phyloP scores from a whole-genome alignment of 1,284 basidiomycete genomes.

The Malassezia pachydermatis region DNA sequence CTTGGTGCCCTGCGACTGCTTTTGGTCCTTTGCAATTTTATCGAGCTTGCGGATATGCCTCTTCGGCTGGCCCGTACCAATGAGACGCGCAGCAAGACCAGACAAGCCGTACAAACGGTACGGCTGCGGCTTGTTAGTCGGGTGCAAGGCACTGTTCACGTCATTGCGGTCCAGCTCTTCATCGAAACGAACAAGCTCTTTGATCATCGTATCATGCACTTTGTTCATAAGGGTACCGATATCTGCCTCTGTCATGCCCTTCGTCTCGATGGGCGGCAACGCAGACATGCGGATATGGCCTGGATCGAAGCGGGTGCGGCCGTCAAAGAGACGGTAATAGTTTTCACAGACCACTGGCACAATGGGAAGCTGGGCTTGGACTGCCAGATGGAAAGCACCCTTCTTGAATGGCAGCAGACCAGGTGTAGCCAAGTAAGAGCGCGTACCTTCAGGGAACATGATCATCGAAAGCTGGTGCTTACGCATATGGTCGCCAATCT shows the following conservation, averaged over 20 bases:
- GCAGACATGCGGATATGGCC: slow-evolving; percentile 73
- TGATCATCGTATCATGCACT: slow-evolving; percentile 50
- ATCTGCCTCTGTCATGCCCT: slow-evolving; percentile 60
- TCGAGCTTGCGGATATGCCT: slow-evolving; percentile 1
- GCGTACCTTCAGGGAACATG: slow-evolving; percentile 49
- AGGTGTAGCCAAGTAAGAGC: slow-evolving; percentile 50
- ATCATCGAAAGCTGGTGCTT: slow-evolving; percentile 56
- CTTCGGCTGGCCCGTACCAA: slow-evolving; percentile 3
- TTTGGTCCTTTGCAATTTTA: neutral
- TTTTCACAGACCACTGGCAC: slow-evolving; percentile 88
- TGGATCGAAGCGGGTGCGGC: slow-evolving; percentile 63
- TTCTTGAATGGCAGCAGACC: slow-evolving; percentile 76
- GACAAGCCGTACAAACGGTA: neutral
- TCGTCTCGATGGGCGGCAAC: slow-evolving; percentile 65
- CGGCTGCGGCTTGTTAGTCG: neutral
- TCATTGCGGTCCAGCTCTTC: slow-evolving; percentile 4
- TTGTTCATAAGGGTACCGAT: slow-evolving; percentile 57
- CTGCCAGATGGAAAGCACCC: slow-evolving; percentile 90
- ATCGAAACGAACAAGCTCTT: slow-evolving; percentile 18
- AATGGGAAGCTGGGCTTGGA: slow-evolving; percentile 66
- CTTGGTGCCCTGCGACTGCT: neutral
- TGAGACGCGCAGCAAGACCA: slow-evolving; percentile 9
- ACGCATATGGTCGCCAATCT: slow-evolving; percentile 75
- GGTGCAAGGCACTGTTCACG: slow-evolving; percentile 2
- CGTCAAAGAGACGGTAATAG: slow-evolving; percentile 70